These are phyloP conservation scores for Platismatia glauca DNA, from an alignment of 495 filamentous ascomycete species.

Conservation along the genomic window DNA sequence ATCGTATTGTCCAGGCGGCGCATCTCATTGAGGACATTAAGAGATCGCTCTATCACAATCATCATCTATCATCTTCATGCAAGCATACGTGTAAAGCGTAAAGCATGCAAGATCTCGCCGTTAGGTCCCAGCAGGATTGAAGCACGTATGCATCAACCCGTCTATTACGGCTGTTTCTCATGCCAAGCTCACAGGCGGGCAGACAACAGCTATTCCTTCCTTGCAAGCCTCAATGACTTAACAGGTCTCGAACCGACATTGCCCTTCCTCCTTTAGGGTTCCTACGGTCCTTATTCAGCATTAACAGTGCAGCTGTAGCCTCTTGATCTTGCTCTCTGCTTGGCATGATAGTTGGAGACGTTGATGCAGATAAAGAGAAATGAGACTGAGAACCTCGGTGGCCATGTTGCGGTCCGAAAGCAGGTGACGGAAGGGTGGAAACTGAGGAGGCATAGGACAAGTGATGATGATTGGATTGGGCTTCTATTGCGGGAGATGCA, in stretches of 20 bases:
- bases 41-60: constrained; percentile 1
- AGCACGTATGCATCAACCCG: not conserved
- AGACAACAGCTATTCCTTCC: not conserved
- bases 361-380: constrained; percentile 24
- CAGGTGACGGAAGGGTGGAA: constrained; percentile 38
- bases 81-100: not conserved
- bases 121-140: not conserved
- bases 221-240: constrained; percentile 33
- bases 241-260: constrained; percentile 73
- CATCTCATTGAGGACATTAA: not conserved
- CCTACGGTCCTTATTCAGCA: constrained; percentile 65
- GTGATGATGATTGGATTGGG: constrained; percentile 34
- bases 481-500: constrained; percentile 15
- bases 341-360: constrained; percentile 32
- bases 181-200: not conserved
- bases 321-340: constrained; percentile 54
- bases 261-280: constrained; percentile 31
- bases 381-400: constrained; percentile 23
- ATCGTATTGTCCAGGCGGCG: not conserved
- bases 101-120: not conserved
- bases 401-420: constrained; percentile 25
- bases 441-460: constrained; percentile 29
- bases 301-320: constrained; percentile 68
- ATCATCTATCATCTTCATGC: constrained; percentile 7
- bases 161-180: not conserved